Base-by-base conservation (phyloP, 345 rosid species). In the Gynandropsis gynandra region DNA sequence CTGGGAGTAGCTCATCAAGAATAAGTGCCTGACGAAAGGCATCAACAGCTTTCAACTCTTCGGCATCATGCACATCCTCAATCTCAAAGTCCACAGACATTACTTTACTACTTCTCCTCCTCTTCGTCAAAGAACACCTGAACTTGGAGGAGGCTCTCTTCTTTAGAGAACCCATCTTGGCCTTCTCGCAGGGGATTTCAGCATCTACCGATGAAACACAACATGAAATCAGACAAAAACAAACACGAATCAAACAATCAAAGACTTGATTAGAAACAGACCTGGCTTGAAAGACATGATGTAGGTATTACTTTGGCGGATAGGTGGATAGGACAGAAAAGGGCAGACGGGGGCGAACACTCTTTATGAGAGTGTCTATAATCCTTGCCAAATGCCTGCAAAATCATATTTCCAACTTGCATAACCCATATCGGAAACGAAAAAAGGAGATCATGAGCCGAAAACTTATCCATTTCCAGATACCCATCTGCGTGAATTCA, bases 111-210 rank as follows among this genome's bases (percentile, higher is more conserved):
- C 97, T 88, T 64, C 84, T 78, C 64, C 81, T 76, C 21, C 74
- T 83, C 56, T 76, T 82, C 1, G 74, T 62, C 47, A 92, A 59
- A 13, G 98, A 87, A 54, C 79, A 65, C 65, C 88, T 74, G 66
- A 87, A 76, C 70, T 80, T 87, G n/a, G 72, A 77, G 42, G 98
- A 90, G 66, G 85, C 80, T 57, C 70, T 75, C 74, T 79, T 78
- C 79, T 66, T 88, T 27, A 92, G 56, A 48, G 95, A 83, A 9
- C 76, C 87, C 64, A 75, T 77, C 64, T 69, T 75, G 21, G 66
- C 69, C 67, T 79, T 69, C 66, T 53, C 79, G 66, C 73, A 82
- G 8, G 42, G 37, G 54, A 31, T 36, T 14, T 74, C 78, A 61
- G 59, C 50, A 29, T 70, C 88, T 48, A 59, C 9, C 42, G 54